These are phyloP conservation scores for Eimeria mitis DNA, from an alignment of 169 alveolate genomes.

Conservation along the genomic window DNA sequence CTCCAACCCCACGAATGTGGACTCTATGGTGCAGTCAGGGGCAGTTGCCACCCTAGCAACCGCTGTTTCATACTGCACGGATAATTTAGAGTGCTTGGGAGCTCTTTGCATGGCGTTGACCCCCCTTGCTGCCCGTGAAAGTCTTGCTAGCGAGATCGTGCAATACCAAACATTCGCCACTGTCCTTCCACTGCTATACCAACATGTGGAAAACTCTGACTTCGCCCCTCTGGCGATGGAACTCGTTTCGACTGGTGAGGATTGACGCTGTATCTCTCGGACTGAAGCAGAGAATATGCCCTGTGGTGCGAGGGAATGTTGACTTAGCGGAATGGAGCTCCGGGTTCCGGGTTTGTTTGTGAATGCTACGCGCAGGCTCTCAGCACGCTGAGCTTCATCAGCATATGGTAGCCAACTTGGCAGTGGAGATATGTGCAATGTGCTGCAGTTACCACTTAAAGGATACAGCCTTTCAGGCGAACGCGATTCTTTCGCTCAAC, in stretches of 20 bases:
- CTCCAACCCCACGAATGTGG: constrained; percentile 91
- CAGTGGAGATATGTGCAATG: constrained; percentile 93
- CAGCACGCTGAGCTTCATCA: constrained; percentile 93
- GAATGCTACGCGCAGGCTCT: constrained; percentile 86
- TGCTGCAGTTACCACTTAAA: constrained; percentile 94
- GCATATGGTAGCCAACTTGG: constrained; percentile 91
- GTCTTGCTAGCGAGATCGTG: constrained; percentile 86
- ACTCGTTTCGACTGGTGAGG: constrained; percentile 82
- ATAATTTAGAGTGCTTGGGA: constrained; percentile 89
- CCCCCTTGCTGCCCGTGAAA: constrained; percentile 89
- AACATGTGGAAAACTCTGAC: constrained; percentile 88
- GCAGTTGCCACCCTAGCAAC: constrained; percentile 93
- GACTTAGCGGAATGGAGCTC: not conserved
- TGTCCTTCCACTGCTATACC: constrained; percentile 91
- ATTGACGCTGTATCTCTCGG: not conserved
- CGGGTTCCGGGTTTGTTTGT: not conserved
- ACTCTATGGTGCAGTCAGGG: constrained; percentile 90
- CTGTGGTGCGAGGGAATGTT: not conserved
- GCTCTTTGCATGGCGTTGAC: constrained; percentile 92
- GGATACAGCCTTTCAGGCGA: constrained; percentile 90
- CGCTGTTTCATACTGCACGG: constrained; percentile 91
- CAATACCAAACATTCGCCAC: constrained; percentile 89
- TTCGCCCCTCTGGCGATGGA: constrained; percentile 83
- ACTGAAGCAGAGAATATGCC: not conserved
- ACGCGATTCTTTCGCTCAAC: constrained; percentile 90